A percentile compares a stretch with the other conserved stretches of the same genome.
Evolutionary conservation across 345 rosid species (phyloP).

Genomic region (Citrus unshiu): DNA sequence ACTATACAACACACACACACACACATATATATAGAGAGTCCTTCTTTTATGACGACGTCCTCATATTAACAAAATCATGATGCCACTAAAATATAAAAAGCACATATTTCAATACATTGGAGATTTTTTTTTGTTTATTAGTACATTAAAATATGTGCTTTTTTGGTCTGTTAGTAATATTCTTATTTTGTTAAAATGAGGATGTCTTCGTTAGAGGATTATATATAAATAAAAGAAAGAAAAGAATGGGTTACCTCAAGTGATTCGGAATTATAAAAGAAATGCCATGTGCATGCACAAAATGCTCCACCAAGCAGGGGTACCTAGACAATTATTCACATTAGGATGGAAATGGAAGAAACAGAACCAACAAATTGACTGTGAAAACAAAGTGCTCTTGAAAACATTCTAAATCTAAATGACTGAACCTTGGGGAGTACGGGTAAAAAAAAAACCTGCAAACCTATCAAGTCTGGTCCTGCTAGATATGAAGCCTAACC

Average conservation of each 20-base stretch:
- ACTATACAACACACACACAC: no score
- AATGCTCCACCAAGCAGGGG: slow-evolving; percentile 97
- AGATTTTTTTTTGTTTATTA: no score
- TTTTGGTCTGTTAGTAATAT: no score
- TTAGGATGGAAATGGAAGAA: neutral
- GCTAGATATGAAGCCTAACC: neutral
- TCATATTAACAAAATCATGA: no score
- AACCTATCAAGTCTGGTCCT: neutral
- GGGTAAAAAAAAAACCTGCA: neutral
- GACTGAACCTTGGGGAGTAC: neutral
- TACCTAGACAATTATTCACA: slow-evolving; percentile 43
- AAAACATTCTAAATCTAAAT: neutral
- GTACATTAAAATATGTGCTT: no score
- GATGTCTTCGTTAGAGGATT: no score
- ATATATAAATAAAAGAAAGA: neutral
- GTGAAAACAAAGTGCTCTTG: neutral
- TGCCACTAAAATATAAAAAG: no score
- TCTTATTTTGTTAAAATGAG: no score
- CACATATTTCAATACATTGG: no score
- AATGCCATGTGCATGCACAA: slow-evolving; percentile 97
- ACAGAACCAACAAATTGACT: neutral
- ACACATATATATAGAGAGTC: no score
- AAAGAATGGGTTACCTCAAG: slow-evolving; percentile 60
- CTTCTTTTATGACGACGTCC: no score
- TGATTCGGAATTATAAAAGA: slow-evolving; percentile 88